A percentile compares a stretch with the other conserved stretches of the same genome.
Evolutionary conservation across 2,329 filamentous ascomycete genomes (phyloP).

Genomic region (Trichoderma pleuroti): DNA sequence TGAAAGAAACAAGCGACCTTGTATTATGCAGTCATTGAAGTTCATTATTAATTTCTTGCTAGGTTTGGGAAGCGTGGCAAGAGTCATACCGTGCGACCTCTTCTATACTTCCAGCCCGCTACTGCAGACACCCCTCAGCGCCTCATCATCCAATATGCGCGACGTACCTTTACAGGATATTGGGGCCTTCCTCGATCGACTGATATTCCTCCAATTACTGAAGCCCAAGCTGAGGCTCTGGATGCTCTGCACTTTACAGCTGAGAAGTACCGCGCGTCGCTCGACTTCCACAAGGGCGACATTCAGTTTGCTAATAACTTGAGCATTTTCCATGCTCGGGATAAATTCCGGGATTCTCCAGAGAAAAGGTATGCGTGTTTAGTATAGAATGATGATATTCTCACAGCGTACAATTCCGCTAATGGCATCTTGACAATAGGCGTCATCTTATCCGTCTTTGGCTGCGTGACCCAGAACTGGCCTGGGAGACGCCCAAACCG

Average conservation of each 20-base stretch:
- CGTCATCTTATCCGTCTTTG: conserved; percentile 50
- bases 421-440: conserved; percentile 22
- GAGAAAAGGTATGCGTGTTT: conserved; percentile 41
- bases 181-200: conserved; percentile 49
- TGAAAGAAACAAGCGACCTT: not conserved
- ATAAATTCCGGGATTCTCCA: conserved; percentile 44
- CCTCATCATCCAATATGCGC: conserved; percentile 58
- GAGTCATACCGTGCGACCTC: conserved; percentile 37
- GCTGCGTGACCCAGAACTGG: conserved; percentile 47
- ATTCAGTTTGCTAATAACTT: conserved; percentile 56
- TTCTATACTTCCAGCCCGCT: conserved; percentile 54
- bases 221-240: conserved; percentile 51
- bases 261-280: conserved; percentile 43
- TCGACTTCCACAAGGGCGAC: conserved; percentile 49
- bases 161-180: conserved; percentile 57
- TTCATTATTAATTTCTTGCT: not conserved
- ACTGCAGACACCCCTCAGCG: conserved; percentile 46
- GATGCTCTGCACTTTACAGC: conserved; percentile 50
- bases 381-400: not conserved
- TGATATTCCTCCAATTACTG: conserved; percentile 54
- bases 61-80: conserved; percentile 50
- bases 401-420: conserved; percentile 19
- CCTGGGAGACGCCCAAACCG: conserved; percentile 45
- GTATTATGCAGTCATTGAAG: not conserved
- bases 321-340: conserved; percentile 51